A percentile compares a stretch with the other conserved stretches of the same genome.
These are phyloP conservation scores for Podosphaera aphanis DNA, from an alignment of 2,329 filamentous ascomycete species.

Conservation along the genomic window DNA sequence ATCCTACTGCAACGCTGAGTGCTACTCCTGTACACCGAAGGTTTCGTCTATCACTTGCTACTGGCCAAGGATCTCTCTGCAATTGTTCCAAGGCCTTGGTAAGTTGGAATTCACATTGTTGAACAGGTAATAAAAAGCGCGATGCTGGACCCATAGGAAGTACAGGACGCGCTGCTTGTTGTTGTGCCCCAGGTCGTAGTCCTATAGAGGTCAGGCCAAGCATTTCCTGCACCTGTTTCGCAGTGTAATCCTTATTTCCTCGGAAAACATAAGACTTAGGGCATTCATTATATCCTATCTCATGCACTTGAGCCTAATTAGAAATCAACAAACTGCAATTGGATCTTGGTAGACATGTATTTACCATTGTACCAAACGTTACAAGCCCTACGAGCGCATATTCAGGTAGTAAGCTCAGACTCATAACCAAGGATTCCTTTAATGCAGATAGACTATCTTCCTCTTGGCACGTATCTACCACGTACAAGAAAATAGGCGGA, in stretches of 20 bases:
- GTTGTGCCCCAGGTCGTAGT: constrained; percentile 43
- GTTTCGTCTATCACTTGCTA: constrained; percentile 74
- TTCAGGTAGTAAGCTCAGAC: constrained; percentile 57
- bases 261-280: constrained; percentile 97
- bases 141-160: constrained; percentile 60
- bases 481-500: constrained; percentile 67
- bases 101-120: constrained; percentile 90
- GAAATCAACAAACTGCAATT: not conserved
- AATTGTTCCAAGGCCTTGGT: constrained; percentile 88
- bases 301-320: constrained; percentile 67
- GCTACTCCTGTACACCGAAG: constrained; percentile 87
- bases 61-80: constrained; percentile 93
- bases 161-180: constrained; percentile 51
- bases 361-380: constrained; percentile 80
- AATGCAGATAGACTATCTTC: constrained; percentile 63
- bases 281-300: constrained; percentile 93
- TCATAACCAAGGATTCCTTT: constrained; percentile 73
- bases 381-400: constrained; percentile 65
- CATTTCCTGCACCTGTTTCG: constrained; percentile 99
- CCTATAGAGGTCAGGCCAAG: constrained; percentile 56
- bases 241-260: constrained; percentile 91
- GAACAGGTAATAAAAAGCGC: constrained; percentile 78
- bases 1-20: constrained; percentile 77
- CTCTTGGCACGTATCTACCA: constrained; percentile 74
- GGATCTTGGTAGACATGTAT: not conserved